Base-by-base conservation (phyloP, 192 early-diverging fungal species). In the Backusella mclennaniae region DNA sequence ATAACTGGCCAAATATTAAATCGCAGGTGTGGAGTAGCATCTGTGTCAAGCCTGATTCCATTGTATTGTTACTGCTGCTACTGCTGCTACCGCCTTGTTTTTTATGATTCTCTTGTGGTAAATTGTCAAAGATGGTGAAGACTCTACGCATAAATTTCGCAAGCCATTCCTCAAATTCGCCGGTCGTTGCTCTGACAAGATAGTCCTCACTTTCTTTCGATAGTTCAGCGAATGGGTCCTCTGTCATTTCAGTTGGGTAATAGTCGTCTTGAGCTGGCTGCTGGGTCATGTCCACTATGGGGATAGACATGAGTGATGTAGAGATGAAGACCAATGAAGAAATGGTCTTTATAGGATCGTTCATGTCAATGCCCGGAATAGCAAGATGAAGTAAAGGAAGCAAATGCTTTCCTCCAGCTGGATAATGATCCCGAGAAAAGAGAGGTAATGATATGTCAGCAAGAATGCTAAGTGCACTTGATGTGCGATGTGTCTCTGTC, bases 311-410 rank as follows among this genome's bases (percentile, higher is more conserved):
- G 9, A 92, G 56, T 29, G 90, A 87, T 68, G 86, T 86, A 9
- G 85, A 87, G 33, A 96, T 84, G 80, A 95, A 96, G 53, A 91
- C 76, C 9, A 96, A 73, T 3, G 94, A 86, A 17, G 87, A 84
- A 35, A 87, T 88, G 4, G 96, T 91, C 80, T 98, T 99, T 38
- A 81, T 87, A 1, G 93, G 90, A 72, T 99, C 97, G 81, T 99
- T 99, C 78, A 96, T 84, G 76, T 99, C 96, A 35, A 99, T 94
- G 31, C 96, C 97, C 0, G 96, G 96, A 14, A 96, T 89, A 4
- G 89, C 89, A 2, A 96, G 86, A 42, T 91, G 88, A 42, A 99
- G 83, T 72, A 99, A 82, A 14, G 91, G 89, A 0, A 90, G 78
- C 1, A 99, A 72, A 79, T 97, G 93, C 76, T 92, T 90, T 4